Percentiles rank a stretch among this genome's conserved stretches.
These are phyloP conservation scores for Melastoma malabathricum DNA, from an alignment of 345 rosid genomes.

Conservation along the genomic window DNA sequence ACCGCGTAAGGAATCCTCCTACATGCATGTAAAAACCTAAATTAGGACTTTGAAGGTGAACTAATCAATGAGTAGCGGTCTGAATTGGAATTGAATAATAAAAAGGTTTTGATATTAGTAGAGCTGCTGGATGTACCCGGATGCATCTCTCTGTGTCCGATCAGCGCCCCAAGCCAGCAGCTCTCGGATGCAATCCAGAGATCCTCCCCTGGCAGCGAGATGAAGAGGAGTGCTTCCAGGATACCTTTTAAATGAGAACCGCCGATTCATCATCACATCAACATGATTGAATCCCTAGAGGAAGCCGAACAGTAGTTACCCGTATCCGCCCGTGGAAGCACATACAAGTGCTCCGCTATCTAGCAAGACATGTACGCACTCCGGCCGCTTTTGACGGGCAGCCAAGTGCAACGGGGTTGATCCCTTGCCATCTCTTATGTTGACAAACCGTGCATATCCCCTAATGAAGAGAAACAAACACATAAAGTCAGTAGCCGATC, in stretches of 20 bases:
- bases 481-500: not conserved
- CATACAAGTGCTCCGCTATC: conserved; percentile 91
- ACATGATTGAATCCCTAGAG: not conserved
- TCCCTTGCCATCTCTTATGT: conserved; percentile 81
- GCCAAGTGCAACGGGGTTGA: conserved; percentile 96
- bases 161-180: conserved; percentile 98
- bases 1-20: conserved; percentile 86
- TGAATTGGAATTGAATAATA: too few relatives aligned
- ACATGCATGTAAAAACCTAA: conserved; percentile 9
- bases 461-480: conserved; percentile 17
- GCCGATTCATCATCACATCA: conserved; percentile 8
- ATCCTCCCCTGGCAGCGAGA: conserved; percentile 96
- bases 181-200: conserved; percentile 79
- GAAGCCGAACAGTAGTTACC: conserved; percentile 34
- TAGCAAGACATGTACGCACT: conserved; percentile 70
- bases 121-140: conserved; percentile 37
- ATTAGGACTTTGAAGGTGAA: not conserved
- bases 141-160: conserved; percentile 84
- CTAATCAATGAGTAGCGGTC: not conserved
- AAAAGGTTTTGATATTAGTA: not conserved
- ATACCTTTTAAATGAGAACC: conserved; percentile 30
- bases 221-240: conserved; percentile 98
- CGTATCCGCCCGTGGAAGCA: conserved; percentile 81
- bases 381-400: conserved; percentile 75
- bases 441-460: conserved; percentile 92